Base-by-base conservation (phyloP, 352 stramenopile species). In the Chrysophaeum taylorii region DNA sequence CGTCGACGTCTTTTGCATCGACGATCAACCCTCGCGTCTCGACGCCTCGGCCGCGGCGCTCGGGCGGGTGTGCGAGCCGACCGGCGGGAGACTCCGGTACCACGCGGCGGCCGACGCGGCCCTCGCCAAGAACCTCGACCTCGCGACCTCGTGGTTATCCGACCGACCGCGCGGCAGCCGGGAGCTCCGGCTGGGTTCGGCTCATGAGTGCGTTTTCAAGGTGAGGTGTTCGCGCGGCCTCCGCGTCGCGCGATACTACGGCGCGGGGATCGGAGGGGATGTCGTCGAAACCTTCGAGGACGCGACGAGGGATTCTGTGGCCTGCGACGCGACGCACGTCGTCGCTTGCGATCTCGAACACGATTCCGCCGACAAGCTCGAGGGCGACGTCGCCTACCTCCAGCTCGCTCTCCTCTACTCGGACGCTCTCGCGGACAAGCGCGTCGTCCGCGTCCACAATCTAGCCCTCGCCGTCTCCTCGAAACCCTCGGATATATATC, bases 371-470 rank as follows among this genome's bases (percentile, higher is more conserved):
- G 89, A 86, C 2, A 73, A 94, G 9, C 75, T 83, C 2, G 84
- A 91, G 36, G 83, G 82, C 14, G 76, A 74, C 2, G 83, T 91
- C 63, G 84, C 84, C 35, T 93, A 87, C 74, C 84, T 95, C 71
- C 88, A 95, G 68, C 85, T 83, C 0, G 89, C 89, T 39, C 75
- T 96, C 62, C 79, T 96, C 29, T 94, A 94, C 73, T 94, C 88
- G 21, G 79, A 84, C 16, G 45, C 73, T 9, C 86, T 82, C 68
- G 83, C 90, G 66, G 87, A 87, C 37, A 79, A 91, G 41, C 86
- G 89, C 63, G 89, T 86, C 67, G 88, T 96, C 38, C 89, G 89
- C 53, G 89, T 94, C 66, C 89, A 96, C 79, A 96, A 92, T 69
- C 67, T 94, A 37, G 86, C 86, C 23, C 54, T 94, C 35, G 82